These are phyloP conservation scores for Trichophaea hybrida DNA, from an alignment of 2,329 filamentous ascomycete genomes.

Conservation along the genomic window DNA sequence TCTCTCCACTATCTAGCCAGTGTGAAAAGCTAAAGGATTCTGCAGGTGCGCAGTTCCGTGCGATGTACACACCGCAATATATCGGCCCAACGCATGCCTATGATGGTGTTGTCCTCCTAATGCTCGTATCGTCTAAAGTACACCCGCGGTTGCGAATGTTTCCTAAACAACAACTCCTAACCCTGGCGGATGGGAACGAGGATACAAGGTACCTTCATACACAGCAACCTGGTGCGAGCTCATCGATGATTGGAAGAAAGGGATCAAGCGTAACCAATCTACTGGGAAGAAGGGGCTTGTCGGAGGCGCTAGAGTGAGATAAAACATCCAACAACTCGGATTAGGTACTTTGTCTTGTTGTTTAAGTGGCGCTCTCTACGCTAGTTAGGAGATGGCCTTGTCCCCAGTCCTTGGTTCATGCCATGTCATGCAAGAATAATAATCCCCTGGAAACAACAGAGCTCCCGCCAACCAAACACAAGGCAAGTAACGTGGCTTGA, in stretches of 20 bases:
- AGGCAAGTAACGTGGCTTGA: neutral
- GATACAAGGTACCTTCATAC: neutral
- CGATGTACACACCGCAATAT: no score
- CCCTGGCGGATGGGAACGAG: neutral
- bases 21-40: no score
- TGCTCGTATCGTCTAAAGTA: neutral
- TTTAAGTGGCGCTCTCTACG: neutral
- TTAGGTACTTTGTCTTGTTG: neutral
- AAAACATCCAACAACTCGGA: neutral
- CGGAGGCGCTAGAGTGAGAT: neutral
- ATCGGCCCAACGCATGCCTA: neutral
- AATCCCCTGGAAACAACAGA: neutral
- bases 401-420: neutral
- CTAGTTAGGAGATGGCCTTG: neutral
- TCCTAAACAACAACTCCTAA: neutral
- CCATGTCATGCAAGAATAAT: neutral
- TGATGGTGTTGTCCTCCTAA: neutral
- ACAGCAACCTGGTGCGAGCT: neutral
- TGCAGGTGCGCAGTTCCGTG: no score
- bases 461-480: neutral
- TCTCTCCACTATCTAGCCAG: no score
- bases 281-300: neutral
- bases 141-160: neutral
- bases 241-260: neutral
- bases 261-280: neutral